Conservation (phyloP, 1,284 basidiomycete genomes). For the Moesziomyces globuligerus region DNA sequence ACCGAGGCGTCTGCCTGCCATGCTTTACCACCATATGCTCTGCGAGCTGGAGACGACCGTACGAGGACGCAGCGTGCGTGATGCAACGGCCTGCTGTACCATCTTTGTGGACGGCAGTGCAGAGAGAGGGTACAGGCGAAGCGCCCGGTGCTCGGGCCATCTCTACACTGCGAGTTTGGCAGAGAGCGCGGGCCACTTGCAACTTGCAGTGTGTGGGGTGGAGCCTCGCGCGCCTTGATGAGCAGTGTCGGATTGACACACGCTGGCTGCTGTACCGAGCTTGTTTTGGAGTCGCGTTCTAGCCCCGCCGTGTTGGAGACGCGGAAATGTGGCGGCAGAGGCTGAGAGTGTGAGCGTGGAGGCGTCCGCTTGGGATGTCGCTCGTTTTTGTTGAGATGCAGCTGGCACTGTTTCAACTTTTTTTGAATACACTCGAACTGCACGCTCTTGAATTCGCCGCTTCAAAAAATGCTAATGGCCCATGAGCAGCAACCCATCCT, state of each 20-base stretch:
- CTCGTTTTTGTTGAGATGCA: constrained; percentile 1
- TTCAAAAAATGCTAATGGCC: not conserved
- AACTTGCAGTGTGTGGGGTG: too few relatives aligned
- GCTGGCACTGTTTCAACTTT: not conserved
- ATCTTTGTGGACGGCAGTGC: too few relatives aligned
- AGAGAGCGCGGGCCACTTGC: too few relatives aligned
- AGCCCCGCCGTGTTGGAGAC: not conserved
- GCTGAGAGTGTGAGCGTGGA: not conserved
- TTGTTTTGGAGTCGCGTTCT: not conserved
- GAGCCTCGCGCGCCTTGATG: too few relatives aligned
- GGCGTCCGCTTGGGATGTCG: not conserved
- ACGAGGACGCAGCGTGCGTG: too few relatives aligned
- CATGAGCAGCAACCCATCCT: not conserved
- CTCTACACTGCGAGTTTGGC: too few relatives aligned
- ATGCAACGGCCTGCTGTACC: too few relatives aligned
- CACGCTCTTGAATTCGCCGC: not conserved
- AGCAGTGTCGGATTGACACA: too few relatives aligned
- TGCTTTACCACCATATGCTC: too few relatives aligned
- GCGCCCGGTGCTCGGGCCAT: not conserved
- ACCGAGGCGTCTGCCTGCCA: too few relatives aligned
- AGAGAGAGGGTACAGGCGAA: not conserved
- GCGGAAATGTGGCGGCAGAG: not conserved
- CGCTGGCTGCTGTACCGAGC: too few relatives aligned
- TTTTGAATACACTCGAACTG: not conserved
- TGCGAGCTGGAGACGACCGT: too few relatives aligned